phyloP scores from a whole-genome alignment of 768 basidiomycete genomes.

The Russula virescens region DNA sequence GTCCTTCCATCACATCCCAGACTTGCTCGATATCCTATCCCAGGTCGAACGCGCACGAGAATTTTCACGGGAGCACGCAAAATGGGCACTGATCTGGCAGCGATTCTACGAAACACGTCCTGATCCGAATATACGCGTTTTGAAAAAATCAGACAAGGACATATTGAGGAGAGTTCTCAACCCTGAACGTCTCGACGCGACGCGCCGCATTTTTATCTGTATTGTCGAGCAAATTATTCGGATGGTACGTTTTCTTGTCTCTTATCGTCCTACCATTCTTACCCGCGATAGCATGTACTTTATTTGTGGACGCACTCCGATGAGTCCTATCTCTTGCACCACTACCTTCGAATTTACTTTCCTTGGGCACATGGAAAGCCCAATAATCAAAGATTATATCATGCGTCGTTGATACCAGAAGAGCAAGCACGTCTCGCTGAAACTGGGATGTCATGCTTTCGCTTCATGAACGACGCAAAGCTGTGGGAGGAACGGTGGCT shows the following conservation, averaged over 20 bases:
- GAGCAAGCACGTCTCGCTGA: constrained; percentile 15
- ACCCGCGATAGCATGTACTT: constrained; percentile 12
- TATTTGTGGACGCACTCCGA: constrained; percentile 20
- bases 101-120: constrained; percentile 16
- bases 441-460: constrained; percentile 15
- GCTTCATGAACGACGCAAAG: constrained; percentile 16
- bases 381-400: constrained; percentile 8
- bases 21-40: constrained; percentile 19
- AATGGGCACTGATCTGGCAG: constrained; percentile 18
- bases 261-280: background rate
- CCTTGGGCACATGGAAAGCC: constrained; percentile 18
- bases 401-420: constrained; percentile 6
- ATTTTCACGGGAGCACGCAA: constrained; percentile 16
- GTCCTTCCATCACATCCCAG: constrained; percentile 16
- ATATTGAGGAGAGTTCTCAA: constrained; percentile 16
- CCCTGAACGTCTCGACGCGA: constrained; percentile 11
- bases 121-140: constrained; percentile 14
- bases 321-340: constrained; percentile 16
- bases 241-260: background rate
- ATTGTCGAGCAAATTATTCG: constrained; percentile 16
- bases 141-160: constrained; percentile 14
- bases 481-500: constrained; percentile 16
- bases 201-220: constrained; percentile 8
- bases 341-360: constrained; percentile 20
- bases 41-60: constrained; percentile 21